Evolutionary conservation across 176 grass and related monocot species (phyloP).

Genomic region (Musa troglodytarum): DNA sequence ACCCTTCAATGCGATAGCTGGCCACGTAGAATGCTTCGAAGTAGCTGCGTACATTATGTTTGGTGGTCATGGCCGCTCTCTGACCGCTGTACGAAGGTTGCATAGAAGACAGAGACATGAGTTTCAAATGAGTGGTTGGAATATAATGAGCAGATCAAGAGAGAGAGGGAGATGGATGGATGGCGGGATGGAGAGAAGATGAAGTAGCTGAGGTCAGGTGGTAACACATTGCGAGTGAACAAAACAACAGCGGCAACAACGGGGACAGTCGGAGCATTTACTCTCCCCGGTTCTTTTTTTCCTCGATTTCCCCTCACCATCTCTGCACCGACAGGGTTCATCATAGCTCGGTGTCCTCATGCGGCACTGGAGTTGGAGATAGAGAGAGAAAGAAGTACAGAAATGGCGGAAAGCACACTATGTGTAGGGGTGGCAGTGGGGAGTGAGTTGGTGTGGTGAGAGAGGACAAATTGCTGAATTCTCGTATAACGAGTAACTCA

Average conservation of each 20-base stretch:
- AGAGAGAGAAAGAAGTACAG: background rate
- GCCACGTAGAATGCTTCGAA: background rate
- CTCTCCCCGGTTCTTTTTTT: background rate
- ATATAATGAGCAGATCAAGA: background rate
- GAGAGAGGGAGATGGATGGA: background rate
- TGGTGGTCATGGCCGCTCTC: background rate
- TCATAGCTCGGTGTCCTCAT: background rate
- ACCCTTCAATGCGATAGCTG: background rate
- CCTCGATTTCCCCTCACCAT: background rate
- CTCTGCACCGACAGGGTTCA: slow-evolving; percentile 1
- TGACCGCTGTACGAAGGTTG: background rate
- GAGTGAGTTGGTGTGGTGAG: background rate
- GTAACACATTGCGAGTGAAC: background rate
- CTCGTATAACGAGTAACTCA: slow-evolving; percentile 11
- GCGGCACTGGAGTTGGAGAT: background rate
- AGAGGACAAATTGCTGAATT: background rate
- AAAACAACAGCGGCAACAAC: background rate
- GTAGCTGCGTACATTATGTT: background rate
- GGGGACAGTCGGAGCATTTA: background rate
- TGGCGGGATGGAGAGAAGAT: too few species aligned
- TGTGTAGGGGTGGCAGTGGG: background rate
- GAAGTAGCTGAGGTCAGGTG: background rate
- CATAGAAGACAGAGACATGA: background rate
- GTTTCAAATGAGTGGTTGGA: background rate
- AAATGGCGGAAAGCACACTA: background rate